Conservation (phyloP, 2,329 filamentous ascomycete genomes). For the Pseudohalonectria lignicola region DNA sequence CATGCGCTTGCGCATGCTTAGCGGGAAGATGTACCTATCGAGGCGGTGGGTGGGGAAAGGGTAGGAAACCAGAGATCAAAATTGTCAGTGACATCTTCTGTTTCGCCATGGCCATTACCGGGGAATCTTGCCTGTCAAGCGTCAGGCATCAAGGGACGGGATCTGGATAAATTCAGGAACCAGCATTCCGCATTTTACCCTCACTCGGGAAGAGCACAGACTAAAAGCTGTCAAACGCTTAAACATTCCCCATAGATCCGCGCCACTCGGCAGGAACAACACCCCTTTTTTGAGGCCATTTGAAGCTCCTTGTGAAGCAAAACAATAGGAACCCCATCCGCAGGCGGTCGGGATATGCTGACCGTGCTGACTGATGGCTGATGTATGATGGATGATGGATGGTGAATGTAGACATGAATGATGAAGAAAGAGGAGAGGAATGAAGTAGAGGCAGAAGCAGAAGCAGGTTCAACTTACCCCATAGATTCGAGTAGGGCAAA, state of each 20-base stretch:
- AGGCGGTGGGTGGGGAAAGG: slow-evolving; percentile 3
- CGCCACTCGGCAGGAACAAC: background rate
- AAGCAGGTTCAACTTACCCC: slow-evolving; percentile 8
- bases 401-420: too few relatives aligned
- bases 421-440: background rate
- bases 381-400: too few relatives aligned
- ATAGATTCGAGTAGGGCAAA: slow-evolving; percentile 61
- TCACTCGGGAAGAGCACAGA: background rate
- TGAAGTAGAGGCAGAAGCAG: background rate
- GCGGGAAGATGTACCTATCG: slow-evolving; percentile 70
- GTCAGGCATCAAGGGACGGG: background rate
- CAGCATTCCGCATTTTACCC: background rate
- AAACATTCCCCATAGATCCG: background rate
- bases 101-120: background rate
- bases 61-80: background rate
- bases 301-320: too few relatives aligned
- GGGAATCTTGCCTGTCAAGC: background rate
- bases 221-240: background rate
- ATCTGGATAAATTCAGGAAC: background rate
- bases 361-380: background rate
- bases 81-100: background rate
- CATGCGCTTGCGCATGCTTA: slow-evolving; percentile 63
- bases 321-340: too few relatives aligned
- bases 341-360: too few relatives aligned
- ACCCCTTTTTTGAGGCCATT: too few relatives aligned